Evolutionary conservation across 2,329 filamentous ascomycete species (phyloP).

Genomic region (Magnaporthiopsis incrustans): DNA sequence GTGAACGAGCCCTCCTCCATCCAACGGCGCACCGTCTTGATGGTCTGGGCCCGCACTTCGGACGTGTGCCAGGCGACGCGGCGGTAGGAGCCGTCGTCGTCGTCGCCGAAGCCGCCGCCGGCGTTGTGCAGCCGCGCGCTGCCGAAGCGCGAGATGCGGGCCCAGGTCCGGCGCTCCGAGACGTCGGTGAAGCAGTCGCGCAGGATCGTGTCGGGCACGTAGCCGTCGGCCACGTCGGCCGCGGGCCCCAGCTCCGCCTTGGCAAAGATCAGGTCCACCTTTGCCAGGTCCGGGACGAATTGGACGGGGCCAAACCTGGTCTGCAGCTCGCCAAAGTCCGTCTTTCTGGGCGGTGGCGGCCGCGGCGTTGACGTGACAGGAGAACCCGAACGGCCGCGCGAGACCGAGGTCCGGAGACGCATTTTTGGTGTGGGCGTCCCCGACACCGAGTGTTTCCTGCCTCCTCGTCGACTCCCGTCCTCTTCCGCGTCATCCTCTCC

Average conservation of each 20-base stretch:
- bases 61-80: constrained; percentile 52
- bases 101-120: constrained; percentile 23
- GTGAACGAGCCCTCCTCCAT: constrained; percentile 56
- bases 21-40: constrained; percentile 55
- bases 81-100: constrained; percentile 50
- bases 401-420: constrained; percentile 9
- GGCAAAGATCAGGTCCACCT: constrained; percentile 10
- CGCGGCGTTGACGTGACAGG: not conserved
- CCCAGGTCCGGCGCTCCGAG: constrained; percentile 57
- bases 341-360: not conserved
- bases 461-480: not conserved
- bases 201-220: constrained; percentile 38
- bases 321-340: constrained; percentile 14
- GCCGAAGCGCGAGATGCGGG: constrained; percentile 53
- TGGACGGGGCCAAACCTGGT: constrained; percentile 19
- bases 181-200: constrained; percentile 45
- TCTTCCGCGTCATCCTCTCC: not conserved
- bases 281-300: constrained; percentile 6
- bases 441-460: not conserved
- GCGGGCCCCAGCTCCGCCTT: constrained; percentile 1
- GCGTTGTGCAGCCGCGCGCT: constrained; percentile 48
- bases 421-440: constrained; percentile 8
- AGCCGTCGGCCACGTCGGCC: constrained; percentile 2
- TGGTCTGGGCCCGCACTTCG: constrained; percentile 41
- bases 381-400: not conserved